These are phyloP conservation scores for Neocatenulostroma microsporum DNA, from an alignment of 2,329 filamentous ascomycete genomes.

Conservation along the genomic window DNA sequence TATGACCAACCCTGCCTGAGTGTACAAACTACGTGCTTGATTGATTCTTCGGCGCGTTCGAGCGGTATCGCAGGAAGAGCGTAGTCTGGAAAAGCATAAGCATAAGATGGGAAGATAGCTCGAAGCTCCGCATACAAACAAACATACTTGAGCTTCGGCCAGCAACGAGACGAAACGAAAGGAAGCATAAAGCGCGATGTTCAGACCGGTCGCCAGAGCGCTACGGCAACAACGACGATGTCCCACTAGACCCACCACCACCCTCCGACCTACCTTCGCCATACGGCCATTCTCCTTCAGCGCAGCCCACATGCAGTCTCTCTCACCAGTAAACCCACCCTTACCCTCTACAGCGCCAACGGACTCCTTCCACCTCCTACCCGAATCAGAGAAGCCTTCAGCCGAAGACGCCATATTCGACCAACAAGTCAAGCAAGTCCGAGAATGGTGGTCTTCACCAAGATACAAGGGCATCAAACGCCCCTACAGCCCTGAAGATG, in stretches of 20 bases:
- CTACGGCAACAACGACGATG: conserved; percentile 23
- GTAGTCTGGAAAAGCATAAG: background rate
- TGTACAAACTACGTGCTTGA: too few species aligned
- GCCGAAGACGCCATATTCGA: conserved; percentile 79
- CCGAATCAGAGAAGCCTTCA: conserved; percentile 64
- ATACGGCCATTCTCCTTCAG: conserved; percentile 18
- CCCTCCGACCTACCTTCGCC: conserved; percentile 4
- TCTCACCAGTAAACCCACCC: conserved; percentile 51
- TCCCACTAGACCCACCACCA: conserved; percentile 13
- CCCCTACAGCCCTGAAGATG: conserved; percentile 81
- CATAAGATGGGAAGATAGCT: conserved; percentile 10
- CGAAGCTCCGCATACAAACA: conserved; percentile 6
- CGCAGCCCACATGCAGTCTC: conserved; percentile 38
- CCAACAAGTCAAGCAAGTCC: conserved; percentile 73
- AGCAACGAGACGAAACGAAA: conserved; percentile 8
- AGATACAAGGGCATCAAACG: conserved; percentile 84
- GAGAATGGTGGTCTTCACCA: conserved; percentile 82
- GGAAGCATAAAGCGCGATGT: too few species aligned
- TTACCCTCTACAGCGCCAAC: conserved; percentile 55
- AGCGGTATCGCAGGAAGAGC: background rate
- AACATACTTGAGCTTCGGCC: too few species aligned
- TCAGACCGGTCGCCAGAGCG: conserved; percentile 22
- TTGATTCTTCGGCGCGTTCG: too few species aligned
- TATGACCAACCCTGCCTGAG: conserved; percentile 5
- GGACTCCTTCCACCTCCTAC: conserved; percentile 78